These are phyloP conservation scores for Chloranthus sessilifolius DNA, from an alignment of 164 flowering plant species.

Conservation along the genomic window DNA sequence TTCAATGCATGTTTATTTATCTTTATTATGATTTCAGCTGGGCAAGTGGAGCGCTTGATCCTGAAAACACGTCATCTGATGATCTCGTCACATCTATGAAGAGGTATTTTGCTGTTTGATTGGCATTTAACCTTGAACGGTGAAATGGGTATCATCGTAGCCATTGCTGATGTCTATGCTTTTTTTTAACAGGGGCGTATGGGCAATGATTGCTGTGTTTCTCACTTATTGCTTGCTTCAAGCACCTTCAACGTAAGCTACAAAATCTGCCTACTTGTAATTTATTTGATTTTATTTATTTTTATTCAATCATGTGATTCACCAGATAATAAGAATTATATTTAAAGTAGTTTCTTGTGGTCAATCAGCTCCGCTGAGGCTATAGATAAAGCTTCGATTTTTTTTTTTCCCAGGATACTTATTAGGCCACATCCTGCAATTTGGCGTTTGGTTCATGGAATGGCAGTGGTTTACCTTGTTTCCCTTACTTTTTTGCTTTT, in stretches of 20 bases:
- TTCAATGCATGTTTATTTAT: not conserved
- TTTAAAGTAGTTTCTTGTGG: too few relatives aligned
- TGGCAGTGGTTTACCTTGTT: slow-evolving; percentile 90
- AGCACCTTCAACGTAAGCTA: slow-evolving; percentile 97
- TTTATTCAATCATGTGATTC: too few relatives aligned
- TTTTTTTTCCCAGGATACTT: slow-evolving; percentile 46
- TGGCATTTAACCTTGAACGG: too few relatives aligned
- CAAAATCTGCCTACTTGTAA: too few relatives aligned
- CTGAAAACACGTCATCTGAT: slow-evolving; percentile 44
- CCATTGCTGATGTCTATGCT: not conserved
- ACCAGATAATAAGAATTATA: too few relatives aligned
- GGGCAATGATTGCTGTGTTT: slow-evolving; percentile 93
- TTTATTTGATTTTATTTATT: too few relatives aligned
- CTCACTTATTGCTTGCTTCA: slow-evolving; percentile 89
- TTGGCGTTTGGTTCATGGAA: slow-evolving; percentile 95
- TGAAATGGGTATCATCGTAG: not conserved
- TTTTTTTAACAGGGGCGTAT: slow-evolving; percentile 51
- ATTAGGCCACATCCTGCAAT: slow-evolving; percentile 95
- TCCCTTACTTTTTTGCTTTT: slow-evolving; percentile 88
- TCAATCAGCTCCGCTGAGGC: too few relatives aligned
- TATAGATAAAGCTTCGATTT: too few relatives aligned
- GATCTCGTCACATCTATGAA: slow-evolving; percentile 71
- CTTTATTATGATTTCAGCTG: slow-evolving; percentile 34
- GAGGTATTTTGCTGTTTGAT: slow-evolving; percentile 51
- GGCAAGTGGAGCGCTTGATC: slow-evolving; percentile 93